Base-by-base conservation (phyloP, 768 basidiomycete genomes). In the Gloeopeniophorella convolvens region DNA sequence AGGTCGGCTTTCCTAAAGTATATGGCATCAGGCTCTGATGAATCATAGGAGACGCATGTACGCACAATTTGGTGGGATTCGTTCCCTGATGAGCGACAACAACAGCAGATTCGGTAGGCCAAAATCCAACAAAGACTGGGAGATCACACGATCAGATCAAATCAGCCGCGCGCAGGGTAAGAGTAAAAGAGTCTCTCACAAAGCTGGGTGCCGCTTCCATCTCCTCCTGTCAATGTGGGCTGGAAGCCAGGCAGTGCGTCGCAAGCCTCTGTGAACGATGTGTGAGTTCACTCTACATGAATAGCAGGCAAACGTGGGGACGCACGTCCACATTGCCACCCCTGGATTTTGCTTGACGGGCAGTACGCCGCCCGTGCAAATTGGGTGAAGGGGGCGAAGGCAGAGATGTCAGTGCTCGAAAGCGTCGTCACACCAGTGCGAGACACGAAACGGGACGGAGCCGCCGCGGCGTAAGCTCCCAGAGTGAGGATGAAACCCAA, bases 291-390 rank as follows among this genome's bases (percentile, higher is more conserved):
- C 37, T 8, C 21, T 50, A 9, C 7, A 1, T 3, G 16, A 30
- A 40, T 28, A n/a, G n/a, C n/a, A n/a, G 36, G 18, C n/a, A 13
- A 59, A 41, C n/a, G n/a, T n/a, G 44, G 32, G 48, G 42, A 59
- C 62, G 35, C 59, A 72, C 72, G 60, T 48, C 77, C 73, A 55
- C 74, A 82, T 4, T 58, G 44, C 75, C 75, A 78, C 21, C 53
- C 65, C 21, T 62, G 56, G 12, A 75, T 54, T 39, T 60, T 64
- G 50, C 56, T 61, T 0, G 71, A 65, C 1, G 66, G 31, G 56
- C 79, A 80, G 60, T 80, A 80, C 13, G 78, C 74, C 5, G 78
- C 79, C 18, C 75, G 67, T 27, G 79, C 76, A 61, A 80, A 75
- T 59, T 76, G 67, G 0, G 73, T 70, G 49, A 68, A 79, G 7